phyloP scores from a whole-genome alignment of 768 basidiomycete genomes.

The Hypholoma sublateritium region DNA sequence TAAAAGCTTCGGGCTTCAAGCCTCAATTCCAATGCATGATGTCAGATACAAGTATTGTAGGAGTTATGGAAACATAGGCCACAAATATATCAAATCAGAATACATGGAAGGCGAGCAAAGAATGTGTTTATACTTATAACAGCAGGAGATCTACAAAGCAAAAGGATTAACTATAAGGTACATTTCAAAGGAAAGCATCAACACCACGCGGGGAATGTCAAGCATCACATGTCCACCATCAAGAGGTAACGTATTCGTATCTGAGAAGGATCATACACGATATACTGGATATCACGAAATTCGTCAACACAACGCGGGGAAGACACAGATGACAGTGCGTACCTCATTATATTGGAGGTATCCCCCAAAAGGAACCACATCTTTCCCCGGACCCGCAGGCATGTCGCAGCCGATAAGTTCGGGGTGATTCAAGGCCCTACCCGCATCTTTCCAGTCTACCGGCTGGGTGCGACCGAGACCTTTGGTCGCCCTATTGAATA shows the following conservation, averaged over 20 bases:
- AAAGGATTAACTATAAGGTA: background rate
- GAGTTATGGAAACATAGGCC: too few relatives aligned
- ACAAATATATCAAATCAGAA: too few relatives aligned
- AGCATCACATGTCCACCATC: background rate
- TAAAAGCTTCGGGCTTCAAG: too few relatives aligned
- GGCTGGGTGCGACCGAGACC: constrained; percentile 11
- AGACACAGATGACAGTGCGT: background rate
- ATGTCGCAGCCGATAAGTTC: constrained; percentile 10
- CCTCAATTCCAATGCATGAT: too few relatives aligned
- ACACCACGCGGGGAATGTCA: too few relatives aligned
- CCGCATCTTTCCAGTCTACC: constrained; percentile 12
- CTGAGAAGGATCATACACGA: constrained; percentile 7
- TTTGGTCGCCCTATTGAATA: constrained; percentile 8
- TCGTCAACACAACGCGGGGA: background rate
- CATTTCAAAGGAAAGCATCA: background rate
- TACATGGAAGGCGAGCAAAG: too few relatives aligned
- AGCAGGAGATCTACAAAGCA: too few relatives aligned
- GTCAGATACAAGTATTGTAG: too few relatives aligned
- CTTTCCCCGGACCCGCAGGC: constrained; percentile 11
- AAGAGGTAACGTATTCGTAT: background rate
- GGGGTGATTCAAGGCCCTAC: constrained; percentile 4
- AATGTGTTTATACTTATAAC: too few relatives aligned
- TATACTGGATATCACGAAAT: constrained; percentile 2
- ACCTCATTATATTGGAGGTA: constrained; percentile 13
- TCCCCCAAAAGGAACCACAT: background rate